phyloP scores from a whole-genome alignment of 441 rosid genomes.

The Kokia cookei region DNA sequence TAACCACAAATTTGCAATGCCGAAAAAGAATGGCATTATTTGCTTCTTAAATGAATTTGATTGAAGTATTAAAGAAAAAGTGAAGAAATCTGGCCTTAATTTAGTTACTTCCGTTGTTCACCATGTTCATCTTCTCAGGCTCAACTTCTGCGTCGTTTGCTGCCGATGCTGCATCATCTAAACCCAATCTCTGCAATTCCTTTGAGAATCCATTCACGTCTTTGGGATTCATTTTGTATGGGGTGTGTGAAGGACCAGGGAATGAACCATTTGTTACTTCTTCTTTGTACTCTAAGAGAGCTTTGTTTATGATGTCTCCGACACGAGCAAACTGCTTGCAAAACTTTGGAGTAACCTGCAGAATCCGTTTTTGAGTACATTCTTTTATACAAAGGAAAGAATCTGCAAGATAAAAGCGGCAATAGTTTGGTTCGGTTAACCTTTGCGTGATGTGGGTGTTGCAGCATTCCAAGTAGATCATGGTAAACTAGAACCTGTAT shows the following conservation, averaged over 20 bases:
- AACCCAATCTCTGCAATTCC: conserved; percentile 63
- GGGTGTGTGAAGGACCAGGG: conserved; percentile 68
- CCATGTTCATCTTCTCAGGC: conserved; percentile 30
- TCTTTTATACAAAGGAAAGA: not conserved
- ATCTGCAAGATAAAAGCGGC: not conserved
- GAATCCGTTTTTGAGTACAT: not conserved
- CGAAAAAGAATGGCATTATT: not conserved
- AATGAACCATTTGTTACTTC: conserved; percentile 66
- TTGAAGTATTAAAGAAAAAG: not conserved
- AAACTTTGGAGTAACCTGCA: conserved; percentile 94
- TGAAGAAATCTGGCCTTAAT: not conserved
- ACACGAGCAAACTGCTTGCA: conserved; percentile 74
- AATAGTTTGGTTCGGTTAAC: conserved; percentile 21
- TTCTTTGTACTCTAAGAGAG: conserved; percentile 62
- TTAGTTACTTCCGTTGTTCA: not conserved
- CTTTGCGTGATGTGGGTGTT: conserved; percentile 97
- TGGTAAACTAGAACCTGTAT: conserved; percentile 83
- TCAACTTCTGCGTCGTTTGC: conserved; percentile 61
- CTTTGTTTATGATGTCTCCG: conserved; percentile 73
- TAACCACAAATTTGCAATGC: not conserved
- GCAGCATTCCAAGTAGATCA: conserved; percentile 91
- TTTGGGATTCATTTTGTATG: conserved; percentile 50
- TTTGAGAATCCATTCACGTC: conserved; percentile 51
- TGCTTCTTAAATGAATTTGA: not conserved
- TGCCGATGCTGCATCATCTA: conserved; percentile 63